phyloP scores from a whole-genome alignment of 495 filamentous ascomycete species.

The Talaromyces proteolyticus region DNA sequence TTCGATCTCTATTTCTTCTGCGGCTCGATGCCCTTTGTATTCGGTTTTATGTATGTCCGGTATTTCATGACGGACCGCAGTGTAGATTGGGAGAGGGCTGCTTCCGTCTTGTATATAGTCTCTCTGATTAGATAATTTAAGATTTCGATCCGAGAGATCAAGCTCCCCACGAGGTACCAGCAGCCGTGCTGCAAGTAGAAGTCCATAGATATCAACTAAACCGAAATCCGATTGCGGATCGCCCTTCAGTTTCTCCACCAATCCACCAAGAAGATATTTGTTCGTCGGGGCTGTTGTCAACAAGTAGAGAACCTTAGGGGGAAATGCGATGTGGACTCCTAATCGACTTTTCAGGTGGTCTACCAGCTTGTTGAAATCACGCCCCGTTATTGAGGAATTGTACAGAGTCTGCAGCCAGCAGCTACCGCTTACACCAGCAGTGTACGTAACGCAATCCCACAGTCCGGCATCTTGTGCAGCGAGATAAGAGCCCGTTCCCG shows the following conservation, averaged over 20 bases:
- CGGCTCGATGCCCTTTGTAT: slow-evolving; percentile 20
- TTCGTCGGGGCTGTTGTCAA: slow-evolving; percentile 81
- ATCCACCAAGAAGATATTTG: slow-evolving; percentile 80
- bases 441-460: slow-evolving; percentile 91
- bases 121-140: slow-evolving; percentile 83
- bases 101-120: slow-evolving; percentile 65
- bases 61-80: slow-evolving; percentile 94
- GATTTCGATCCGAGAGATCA: slow-evolving; percentile 63
- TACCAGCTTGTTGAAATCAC: slow-evolving; percentile 60
- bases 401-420: slow-evolving; percentile 93
- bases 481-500: slow-evolving; percentile 77
- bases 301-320: slow-evolving; percentile 70
- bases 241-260: slow-evolving; percentile 85
- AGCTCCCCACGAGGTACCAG: slow-evolving; percentile 83
- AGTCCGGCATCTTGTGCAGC: slow-evolving; percentile 78
- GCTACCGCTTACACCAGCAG: slow-evolving; percentile 88
- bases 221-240: slow-evolving; percentile 78
- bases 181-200: slow-evolving; percentile 75
- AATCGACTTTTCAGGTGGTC: slow-evolving; percentile 82
- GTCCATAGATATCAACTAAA: slow-evolving; percentile 85
- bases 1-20: slow-evolving; percentile 49
- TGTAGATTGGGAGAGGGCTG: slow-evolving; percentile 89
- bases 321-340: slow-evolving; percentile 85
- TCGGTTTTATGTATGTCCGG: slow-evolving; percentile 48
- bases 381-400: slow-evolving; percentile 70